Percentiles rank a stretch among this genome's conserved stretches.
phyloP scores from a whole-genome alignment of 2,329 filamentous ascomycete genomes.

The Purpureocillium lavendulum region DNA sequence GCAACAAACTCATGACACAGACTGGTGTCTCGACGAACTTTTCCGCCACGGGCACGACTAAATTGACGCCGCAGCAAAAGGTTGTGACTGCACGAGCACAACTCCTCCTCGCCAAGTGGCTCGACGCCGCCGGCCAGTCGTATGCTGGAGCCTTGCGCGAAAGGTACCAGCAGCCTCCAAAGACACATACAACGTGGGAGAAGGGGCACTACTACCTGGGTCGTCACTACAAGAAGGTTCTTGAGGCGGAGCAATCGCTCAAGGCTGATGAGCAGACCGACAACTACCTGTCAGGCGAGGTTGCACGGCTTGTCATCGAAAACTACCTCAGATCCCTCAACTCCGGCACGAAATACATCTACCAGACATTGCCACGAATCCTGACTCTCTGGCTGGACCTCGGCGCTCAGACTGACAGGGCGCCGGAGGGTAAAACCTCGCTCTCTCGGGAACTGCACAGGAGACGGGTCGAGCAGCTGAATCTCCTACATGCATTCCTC shows the following conservation, averaged over 20 bases:
- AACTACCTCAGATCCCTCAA: slow-evolving; percentile 84
- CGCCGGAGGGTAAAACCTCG: slow-evolving; percentile 45
- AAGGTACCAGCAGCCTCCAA: slow-evolving; percentile 78
- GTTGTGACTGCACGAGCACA: slow-evolving; percentile 69
- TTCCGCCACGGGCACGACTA: slow-evolving; percentile 21
- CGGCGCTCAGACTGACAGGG: slow-evolving; percentile 63
- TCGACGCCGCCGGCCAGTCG: slow-evolving; percentile 89
- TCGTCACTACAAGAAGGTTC: slow-evolving; percentile 91
- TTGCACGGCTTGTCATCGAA: slow-evolving; percentile 81
- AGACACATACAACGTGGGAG: slow-evolving; percentile 68
- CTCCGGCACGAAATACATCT: slow-evolving; percentile 90
- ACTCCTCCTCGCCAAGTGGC: slow-evolving; percentile 90
- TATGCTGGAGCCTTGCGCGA: slow-evolving; percentile 70
- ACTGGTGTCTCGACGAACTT: slow-evolving; percentile 26
- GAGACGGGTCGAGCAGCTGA: slow-evolving; percentile 56
- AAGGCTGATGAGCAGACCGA: slow-evolving; percentile 70
- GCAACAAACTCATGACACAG: slow-evolving; percentile 61
- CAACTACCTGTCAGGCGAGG: slow-evolving; percentile 70
- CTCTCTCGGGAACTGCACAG: slow-evolving; percentile 43
- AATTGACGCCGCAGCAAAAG: slow-evolving; percentile 41
- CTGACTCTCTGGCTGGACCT: slow-evolving; percentile 93
- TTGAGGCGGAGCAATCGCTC: slow-evolving; percentile 79
- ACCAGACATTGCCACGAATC: slow-evolving; percentile 85
- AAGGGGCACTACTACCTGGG: slow-evolving; percentile 97
- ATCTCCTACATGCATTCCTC: slow-evolving; percentile 63